Evolutionary conservation across 1,284 basidiomycete species (phyloP).

Genomic region (Phellopilus nigrolimitatus): DNA sequence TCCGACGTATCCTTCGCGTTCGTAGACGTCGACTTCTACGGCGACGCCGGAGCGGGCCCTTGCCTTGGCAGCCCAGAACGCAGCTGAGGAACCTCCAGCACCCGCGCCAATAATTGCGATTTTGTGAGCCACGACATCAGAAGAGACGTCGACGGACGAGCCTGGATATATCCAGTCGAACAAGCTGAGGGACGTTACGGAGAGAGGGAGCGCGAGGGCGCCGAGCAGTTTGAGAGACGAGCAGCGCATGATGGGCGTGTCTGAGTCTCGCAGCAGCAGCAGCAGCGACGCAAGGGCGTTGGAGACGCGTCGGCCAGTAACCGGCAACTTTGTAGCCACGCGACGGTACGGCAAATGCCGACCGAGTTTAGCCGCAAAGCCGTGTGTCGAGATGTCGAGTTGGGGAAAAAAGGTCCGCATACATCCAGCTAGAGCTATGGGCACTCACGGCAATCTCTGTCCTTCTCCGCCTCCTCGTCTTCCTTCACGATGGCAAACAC

Average conservation of each 20-base stretch:
- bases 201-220: constrained; percentile 5
- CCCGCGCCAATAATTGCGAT: constrained; percentile 88
- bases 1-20: constrained; percentile 71
- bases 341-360: neutral
- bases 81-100: constrained; percentile 79
- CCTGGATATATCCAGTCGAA: constrained; percentile 17
- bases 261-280: neutral
- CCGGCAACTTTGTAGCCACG: neutral
- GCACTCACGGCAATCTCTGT: constrained; percentile 1
- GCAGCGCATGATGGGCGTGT: constrained; percentile 7
- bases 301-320: neutral
- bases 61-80: constrained; percentile 81
- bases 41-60: constrained; percentile 61
- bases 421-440: neutral
- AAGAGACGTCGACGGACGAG: constrained; percentile 14
- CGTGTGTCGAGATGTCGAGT: no score
- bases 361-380: neutral
- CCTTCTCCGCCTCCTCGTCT: constrained; percentile 1
- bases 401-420: no score
- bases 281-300: neutral
- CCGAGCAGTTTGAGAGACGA: constrained; percentile 8
- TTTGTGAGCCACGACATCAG: constrained; percentile 24
- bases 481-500: constrained; percentile 15
- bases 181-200: constrained; percentile 7
- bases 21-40: constrained; percentile 80